Evolutionary conservation across 495 filamentous ascomycete species (phyloP), one percentile per base, ranked within the genome.

Genomic region (Pyronema domesticum): DNA sequence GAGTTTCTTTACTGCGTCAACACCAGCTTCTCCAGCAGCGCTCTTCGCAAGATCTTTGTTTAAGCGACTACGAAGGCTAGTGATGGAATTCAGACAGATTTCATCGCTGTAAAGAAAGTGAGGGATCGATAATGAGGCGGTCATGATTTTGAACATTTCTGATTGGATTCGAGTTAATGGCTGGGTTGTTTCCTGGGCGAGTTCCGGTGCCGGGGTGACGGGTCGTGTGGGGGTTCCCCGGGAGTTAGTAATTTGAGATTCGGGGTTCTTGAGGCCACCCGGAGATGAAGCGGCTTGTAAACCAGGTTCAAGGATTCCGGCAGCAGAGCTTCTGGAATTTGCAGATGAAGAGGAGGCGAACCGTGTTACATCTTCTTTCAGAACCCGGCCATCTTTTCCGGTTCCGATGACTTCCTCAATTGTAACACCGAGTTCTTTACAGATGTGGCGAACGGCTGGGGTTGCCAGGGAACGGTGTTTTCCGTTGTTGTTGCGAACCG

Each of bases 141-240:
- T 96, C 93, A 99, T 99, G n/a, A 79, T 78, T 68, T 91, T 95
- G 78, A 94, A 95, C 93, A 99, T 99, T 63, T 85, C 81, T 15
- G 75, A 71, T 70, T 96, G 91, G 30, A 85, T 83, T 23, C 78
- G 79, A 3, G 85, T 84, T 15, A 99, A 70, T 52, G 76, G 70
- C 23, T 79, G 69, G 1, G 69, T 67, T 2, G 77, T 77, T 61
- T 96, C 93, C 35, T 47, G 44, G 1, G 14, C 35, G 34, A 14
- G 17, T 15, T 60, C 53, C 10, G 57, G 50, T 13, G 64, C 34
- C 39, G 62, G 46, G 54, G 58, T 42, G 37, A 37, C 42, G 42
- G 17, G 55, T 17, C 0, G 44, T 36, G 47, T 43, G 48, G n/a
- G 30, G 37, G 57, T 50, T n/a, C 64, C 23, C 40, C 61, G 46